Percentiles rank a stretch among this genome's conserved stretches.
phyloP scores from a whole-genome alignment of 2,329 filamentous ascomycete species.

The Claviceps monticola region DNA sequence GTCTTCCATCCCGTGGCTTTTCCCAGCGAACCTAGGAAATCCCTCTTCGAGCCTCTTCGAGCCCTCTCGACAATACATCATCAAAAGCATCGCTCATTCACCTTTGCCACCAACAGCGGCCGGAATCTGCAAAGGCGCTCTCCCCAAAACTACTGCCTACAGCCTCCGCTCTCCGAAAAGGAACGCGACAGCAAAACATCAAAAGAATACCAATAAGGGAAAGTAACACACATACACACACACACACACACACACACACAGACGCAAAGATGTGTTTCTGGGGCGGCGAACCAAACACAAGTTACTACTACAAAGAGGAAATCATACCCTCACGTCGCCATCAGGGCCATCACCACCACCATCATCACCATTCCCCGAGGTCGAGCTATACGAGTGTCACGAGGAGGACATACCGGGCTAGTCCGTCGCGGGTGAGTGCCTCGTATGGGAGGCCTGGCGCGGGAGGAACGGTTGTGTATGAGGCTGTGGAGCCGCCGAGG shows the following conservation, averaged over 20 bases:
- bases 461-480: slow-evolving; percentile 10
- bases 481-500: not conserved
- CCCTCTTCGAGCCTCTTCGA: no score
- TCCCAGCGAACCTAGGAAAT: no score
- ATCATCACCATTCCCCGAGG: slow-evolving; percentile 22
- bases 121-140: no score
- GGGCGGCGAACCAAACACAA: slow-evolving; percentile 26
- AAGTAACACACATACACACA: no score
- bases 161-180: no score
- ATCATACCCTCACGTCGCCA: slow-evolving; percentile 30
- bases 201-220: not conserved
- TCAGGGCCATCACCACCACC: slow-evolving; percentile 20
- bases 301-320: slow-evolving; percentile 44
- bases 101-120: no score
- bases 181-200: slow-evolving; percentile 1
- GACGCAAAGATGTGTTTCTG: slow-evolving; percentile 36
- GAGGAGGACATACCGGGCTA: slow-evolving; percentile 23
- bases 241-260: no score
- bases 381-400: slow-evolving; percentile 29
- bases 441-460: slow-evolving; percentile 8
- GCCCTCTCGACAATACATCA: no score
- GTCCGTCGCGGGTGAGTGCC: slow-evolving; percentile 30
- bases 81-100: no score
- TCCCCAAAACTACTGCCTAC: no score
- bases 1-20: no score